phyloP scores from a whole-genome alignment of 2,329 filamentous ascomycete species.

The Talaromyces verruculosus region DNA sequence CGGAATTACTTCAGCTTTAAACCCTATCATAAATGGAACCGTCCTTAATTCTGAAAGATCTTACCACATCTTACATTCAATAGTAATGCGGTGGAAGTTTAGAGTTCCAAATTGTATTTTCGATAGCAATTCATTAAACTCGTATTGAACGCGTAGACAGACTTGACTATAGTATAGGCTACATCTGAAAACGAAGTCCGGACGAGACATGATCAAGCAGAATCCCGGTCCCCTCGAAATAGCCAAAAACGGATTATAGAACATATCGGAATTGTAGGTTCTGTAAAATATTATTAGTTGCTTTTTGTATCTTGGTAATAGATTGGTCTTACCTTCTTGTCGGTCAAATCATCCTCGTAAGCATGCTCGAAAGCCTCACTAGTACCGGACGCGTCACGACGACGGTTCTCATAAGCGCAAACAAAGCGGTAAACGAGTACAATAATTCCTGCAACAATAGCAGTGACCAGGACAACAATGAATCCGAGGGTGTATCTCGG shows the following conservation, averaged over 20 bases:
- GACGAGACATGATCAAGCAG: background rate
- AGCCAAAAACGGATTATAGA: background rate
- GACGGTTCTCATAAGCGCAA: background rate
- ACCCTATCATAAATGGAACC: background rate
- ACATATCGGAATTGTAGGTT: background rate
- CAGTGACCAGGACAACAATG: background rate
- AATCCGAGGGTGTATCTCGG: conserved; percentile 8
- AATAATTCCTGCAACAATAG: background rate
- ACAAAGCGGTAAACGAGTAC: conserved; percentile 2
- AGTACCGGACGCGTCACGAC: background rate
- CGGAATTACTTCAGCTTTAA: too few species aligned
- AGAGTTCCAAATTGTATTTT: background rate
- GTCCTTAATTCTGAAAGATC: background rate
- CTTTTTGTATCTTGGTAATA: background rate
- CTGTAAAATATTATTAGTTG: background rate
- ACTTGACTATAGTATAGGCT: background rate
- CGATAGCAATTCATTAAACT: background rate
- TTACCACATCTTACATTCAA: too few species aligned
- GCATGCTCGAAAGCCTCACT: conserved; percentile 10
- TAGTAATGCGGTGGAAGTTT: background rate
- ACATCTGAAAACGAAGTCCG: background rate
- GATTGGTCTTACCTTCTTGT: conserved; percentile 2
- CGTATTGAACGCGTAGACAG: background rate
- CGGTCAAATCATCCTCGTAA: conserved; percentile 12
- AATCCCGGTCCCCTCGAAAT: background rate